These are phyloP conservation scores for Russula emetica DNA, from an alignment of 768 basidiomycete species.

Conservation along the genomic window DNA sequence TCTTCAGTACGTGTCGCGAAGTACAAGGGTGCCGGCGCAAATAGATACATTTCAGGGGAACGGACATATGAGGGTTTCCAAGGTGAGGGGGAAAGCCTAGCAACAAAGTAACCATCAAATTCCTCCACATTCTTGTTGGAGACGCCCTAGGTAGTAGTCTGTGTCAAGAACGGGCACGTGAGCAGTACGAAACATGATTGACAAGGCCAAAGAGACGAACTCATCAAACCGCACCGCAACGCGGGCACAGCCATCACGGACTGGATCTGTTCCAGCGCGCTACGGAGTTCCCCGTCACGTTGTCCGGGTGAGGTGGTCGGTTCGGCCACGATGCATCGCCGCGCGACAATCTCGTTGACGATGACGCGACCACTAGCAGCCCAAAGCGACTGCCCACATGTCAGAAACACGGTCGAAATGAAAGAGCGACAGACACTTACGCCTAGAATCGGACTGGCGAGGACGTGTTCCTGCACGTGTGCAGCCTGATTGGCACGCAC, in stretches of 20 bases:
- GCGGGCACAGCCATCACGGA: conserved; percentile 17
- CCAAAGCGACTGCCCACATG: conserved; percentile 18
- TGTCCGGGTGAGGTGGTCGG: conserved; percentile 6
- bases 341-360: conserved; percentile 24
- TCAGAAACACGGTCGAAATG: not conserved
- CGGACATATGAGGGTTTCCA: not conserved
- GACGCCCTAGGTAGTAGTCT: conserved; percentile 22
- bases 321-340: conserved; percentile 21
- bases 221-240: conserved; percentile 16
- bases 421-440: conserved; percentile 7
- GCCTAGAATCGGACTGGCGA: conserved; percentile 13
- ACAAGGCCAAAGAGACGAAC: conserved; percentile 11
- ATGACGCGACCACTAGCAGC: conserved; percentile 24
- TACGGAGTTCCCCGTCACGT: conserved; percentile 19
- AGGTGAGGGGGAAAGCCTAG: not conserved
- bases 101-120: conserved; percentile 10
- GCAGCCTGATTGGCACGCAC: conserved; percentile 16
- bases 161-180: not conserved
- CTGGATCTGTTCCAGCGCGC: conserved; percentile 24
- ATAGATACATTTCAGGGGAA: not conserved
- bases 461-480: conserved; percentile 6
- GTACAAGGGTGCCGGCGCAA: not conserved
- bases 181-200: not conserved
- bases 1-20: not conserved
- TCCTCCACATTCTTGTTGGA: conserved; percentile 26